These are phyloP conservation scores for Moniliella sp. DNA, from an alignment of 1,284 basidiomycete genomes.

Conservation along the genomic window DNA sequence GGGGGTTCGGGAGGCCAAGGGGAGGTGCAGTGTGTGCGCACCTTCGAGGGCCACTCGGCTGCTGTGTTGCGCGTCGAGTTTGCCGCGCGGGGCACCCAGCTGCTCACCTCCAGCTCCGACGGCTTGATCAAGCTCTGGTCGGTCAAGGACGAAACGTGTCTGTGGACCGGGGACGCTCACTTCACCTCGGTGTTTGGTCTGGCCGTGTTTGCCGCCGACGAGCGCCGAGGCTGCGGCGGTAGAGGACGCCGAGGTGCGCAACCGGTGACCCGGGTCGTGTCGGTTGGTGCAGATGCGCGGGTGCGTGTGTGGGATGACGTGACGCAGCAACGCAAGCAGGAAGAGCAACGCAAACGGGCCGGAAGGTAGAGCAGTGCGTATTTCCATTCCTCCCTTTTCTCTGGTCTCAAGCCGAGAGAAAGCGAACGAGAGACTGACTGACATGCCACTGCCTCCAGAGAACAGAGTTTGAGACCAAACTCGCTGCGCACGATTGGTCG, in stretches of 20 bases:
- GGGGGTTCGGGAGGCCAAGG: too few species aligned
- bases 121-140: slow-evolving; percentile 92
- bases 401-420: neutral
- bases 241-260: too few species aligned
- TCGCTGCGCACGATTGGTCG: slow-evolving; percentile 67
- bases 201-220: neutral
- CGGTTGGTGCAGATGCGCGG: slow-evolving; percentile 77
- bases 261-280: too few species aligned
- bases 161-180: slow-evolving; percentile 75
- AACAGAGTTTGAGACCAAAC: slow-evolving; percentile 84
- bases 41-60: slow-evolving; percentile 51
- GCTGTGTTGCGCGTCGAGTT: slow-evolving; percentile 84
- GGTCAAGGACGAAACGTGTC: slow-evolving; percentile 58
- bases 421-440: too few species aligned
- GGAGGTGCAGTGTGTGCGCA: slow-evolving; percentile 37
- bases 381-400: too few species aligned
- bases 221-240: too few species aligned
- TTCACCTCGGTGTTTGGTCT: slow-evolving; percentile 40
- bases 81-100: slow-evolving; percentile 60
- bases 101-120: slow-evolving; percentile 72
- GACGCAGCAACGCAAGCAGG: slow-evolving; percentile 54
- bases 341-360: slow-evolving; percentile 25
- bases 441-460: slow-evolving; percentile 42
- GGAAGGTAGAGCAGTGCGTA: slow-evolving; percentile 6
- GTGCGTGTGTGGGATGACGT: slow-evolving; percentile 85